Conservation (phyloP, 106 monocot species). For the Vanilla planifolia region DNA sequence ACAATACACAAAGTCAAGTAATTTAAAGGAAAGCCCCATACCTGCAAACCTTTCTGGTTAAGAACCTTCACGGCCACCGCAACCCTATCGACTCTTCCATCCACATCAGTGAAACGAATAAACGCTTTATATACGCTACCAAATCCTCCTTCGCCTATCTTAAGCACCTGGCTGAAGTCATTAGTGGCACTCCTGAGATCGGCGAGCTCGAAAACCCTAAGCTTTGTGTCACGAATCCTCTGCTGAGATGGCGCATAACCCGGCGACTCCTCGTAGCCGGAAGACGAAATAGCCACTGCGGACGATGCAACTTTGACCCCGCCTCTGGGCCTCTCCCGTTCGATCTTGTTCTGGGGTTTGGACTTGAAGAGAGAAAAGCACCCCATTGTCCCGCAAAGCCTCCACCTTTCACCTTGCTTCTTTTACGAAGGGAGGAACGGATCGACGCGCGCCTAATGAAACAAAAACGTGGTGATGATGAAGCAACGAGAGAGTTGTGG, state of each 20-base stretch:
- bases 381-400: constrained; percentile 2
- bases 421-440: not conserved
- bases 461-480: no score
- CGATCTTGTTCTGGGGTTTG: not conserved
- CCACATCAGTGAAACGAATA: not conserved
- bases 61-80: constrained; percentile 16
- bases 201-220: constrained; percentile 12
- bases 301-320: not conserved
- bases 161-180: constrained; percentile 11
- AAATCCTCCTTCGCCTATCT: constrained; percentile 21
- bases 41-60: constrained; percentile 19
- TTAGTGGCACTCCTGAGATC: constrained; percentile 18
- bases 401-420: not conserved
- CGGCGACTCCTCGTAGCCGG: not conserved
- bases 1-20: not conserved
- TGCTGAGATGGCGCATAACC: constrained; percentile 2
- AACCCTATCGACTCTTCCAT: constrained; percentile 8
- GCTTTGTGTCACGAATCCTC: constrained; percentile 6
- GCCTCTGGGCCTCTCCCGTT: not conserved
- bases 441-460: not conserved
- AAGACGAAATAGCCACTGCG: not conserved
- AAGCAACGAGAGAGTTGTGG: no score
- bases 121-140: constrained; percentile 22
- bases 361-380: constrained; percentile 5
- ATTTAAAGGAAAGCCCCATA: constrained; percentile 1